A percentile compares a stretch with the other conserved stretches of the same genome.
These are phyloP conservation scores for Cudoniella acicularis DNA, from an alignment of 495 filamentous ascomycete species.

Conservation along the genomic window DNA sequence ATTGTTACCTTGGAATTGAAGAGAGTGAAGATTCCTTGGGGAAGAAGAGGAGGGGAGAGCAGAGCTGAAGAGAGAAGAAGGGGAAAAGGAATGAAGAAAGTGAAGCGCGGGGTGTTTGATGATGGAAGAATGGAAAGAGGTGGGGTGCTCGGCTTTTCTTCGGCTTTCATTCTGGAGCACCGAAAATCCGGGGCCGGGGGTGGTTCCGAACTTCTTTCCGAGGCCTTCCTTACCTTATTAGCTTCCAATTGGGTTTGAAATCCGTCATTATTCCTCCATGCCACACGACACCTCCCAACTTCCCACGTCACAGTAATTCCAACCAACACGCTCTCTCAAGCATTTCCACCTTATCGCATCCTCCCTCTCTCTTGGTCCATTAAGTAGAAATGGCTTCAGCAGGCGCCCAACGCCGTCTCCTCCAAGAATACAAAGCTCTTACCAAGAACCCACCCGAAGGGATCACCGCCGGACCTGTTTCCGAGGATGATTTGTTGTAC, in stretches of 20 bases:
- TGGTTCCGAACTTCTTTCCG: neutral
- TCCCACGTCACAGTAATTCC: neutral
- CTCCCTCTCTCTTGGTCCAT: too few relatives aligned
- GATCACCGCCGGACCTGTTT: slow-evolving; percentile 90
- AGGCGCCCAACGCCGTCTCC: slow-evolving; percentile 86
- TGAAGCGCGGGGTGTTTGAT: neutral
- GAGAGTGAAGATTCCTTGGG: neutral
- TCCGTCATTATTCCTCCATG: too few relatives aligned
- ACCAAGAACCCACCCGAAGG: slow-evolving; percentile 77
- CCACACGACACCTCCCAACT: neutral
- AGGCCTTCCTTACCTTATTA: too few relatives aligned
- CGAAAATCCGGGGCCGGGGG: too few relatives aligned
- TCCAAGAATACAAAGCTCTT: slow-evolving; percentile 91
- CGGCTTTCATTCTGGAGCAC: neutral
- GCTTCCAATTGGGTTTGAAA: too few relatives aligned
- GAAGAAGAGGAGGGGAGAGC: neutral
- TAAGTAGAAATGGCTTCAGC: slow-evolving; percentile 41
- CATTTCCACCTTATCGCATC: too few relatives aligned
- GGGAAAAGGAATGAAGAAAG: neutral
- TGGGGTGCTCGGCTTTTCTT: neutral
- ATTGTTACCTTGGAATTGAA: too few relatives aligned
- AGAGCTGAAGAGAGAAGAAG: neutral
- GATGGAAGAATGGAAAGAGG: neutral
- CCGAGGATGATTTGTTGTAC: slow-evolving; percentile 91
- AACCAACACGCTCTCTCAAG: too few relatives aligned